Percentiles rank a stretch among this genome's conserved stretches.
These are phyloP conservation scores for Coemansia sp. DNA, from an alignment of 192 early-diverging fungal species.

Conservation along the genomic window DNA sequence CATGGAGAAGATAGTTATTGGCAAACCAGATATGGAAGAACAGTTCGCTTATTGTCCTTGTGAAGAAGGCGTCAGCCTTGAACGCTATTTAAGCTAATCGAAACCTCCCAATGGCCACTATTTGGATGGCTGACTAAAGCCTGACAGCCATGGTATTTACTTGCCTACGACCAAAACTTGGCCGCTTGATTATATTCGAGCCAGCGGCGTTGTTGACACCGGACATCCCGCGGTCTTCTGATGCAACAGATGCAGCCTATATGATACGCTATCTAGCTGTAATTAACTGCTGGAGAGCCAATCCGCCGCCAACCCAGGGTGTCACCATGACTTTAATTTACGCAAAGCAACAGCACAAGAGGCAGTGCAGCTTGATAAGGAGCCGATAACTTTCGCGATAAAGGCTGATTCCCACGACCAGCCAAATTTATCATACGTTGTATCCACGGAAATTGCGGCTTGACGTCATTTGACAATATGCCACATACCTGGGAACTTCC, in stretches of 20 bases:
- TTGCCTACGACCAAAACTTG: neutral
- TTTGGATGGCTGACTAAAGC: neutral
- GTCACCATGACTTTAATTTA: neutral
- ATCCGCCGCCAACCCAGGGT: neutral
- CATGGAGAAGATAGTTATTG: neutral
- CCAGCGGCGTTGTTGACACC: conserved; percentile 1
- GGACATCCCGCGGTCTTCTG: conserved; percentile 9
- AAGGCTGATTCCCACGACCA: neutral
- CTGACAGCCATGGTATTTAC: neutral
- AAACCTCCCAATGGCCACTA: neutral
- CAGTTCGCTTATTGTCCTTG: neutral
- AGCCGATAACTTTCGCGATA: neutral
- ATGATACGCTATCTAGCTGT: neutral
- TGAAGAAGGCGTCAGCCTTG: neutral
- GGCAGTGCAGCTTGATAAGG: neutral
- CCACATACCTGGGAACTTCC: neutral
- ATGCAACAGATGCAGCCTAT: neutral
- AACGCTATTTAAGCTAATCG: neutral
- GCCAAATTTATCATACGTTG: neutral
- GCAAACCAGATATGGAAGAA: neutral
- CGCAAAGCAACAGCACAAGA: neutral
- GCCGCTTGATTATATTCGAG: neutral
- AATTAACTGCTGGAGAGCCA: neutral
- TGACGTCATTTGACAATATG: neutral
- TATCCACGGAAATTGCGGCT: neutral